These are phyloP conservation scores for Citrus cavaleriei DNA, from an alignment of 345 rosid genomes.

Conservation along the genomic window DNA sequence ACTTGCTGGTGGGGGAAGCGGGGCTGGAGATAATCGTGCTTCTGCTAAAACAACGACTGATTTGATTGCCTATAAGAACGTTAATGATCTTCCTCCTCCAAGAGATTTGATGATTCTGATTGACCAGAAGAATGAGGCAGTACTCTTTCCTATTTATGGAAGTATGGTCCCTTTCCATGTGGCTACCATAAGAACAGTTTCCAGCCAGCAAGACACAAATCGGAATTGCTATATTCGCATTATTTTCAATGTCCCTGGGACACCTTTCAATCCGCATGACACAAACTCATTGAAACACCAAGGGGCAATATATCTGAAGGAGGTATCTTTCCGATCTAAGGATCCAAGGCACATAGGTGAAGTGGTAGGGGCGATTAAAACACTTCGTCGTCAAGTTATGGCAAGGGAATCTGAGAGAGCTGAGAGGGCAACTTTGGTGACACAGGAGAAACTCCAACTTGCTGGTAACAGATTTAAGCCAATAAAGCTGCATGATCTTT, in stretches of 20 bases:
- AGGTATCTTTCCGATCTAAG: slow-evolving; percentile 86
- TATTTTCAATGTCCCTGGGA: slow-evolving; percentile 80
- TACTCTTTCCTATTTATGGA: slow-evolving; percentile 82
- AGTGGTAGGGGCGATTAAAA: slow-evolving; percentile 73
- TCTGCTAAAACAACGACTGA: slow-evolving; percentile 58
- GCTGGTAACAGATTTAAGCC: slow-evolving; percentile 88
- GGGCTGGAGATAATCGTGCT: slow-evolving; percentile 58
- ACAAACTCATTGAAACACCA: slow-evolving; percentile 60
- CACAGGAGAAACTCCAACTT: slow-evolving; percentile 81
- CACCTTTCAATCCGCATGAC: slow-evolving; percentile 81
- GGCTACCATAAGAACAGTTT: slow-evolving; percentile 79
- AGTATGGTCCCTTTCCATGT: slow-evolving; percentile 93
- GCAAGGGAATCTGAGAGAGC: slow-evolving; percentile 91
- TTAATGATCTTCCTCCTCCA: slow-evolving; percentile 80
- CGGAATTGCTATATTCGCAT: slow-evolving; percentile 79
- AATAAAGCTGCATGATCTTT: slow-evolving; percentile 67
- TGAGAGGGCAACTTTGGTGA: slow-evolving; percentile 91
- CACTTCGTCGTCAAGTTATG: slow-evolving; percentile 72
- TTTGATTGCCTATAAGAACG: slow-evolving; percentile 78
- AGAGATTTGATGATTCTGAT: slow-evolving; percentile 70
- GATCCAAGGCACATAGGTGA: slow-evolving; percentile 89
- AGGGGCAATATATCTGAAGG: slow-evolving; percentile 77
- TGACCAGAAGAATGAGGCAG: slow-evolving; percentile 88
- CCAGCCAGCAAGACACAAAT: slow-evolving; percentile 86
- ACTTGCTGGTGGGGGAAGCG: slow-evolving; percentile 75